Base-by-base conservation (phyloP, 495 filamentous ascomycete genomes). In the Penicillium roqueforti region DNA sequence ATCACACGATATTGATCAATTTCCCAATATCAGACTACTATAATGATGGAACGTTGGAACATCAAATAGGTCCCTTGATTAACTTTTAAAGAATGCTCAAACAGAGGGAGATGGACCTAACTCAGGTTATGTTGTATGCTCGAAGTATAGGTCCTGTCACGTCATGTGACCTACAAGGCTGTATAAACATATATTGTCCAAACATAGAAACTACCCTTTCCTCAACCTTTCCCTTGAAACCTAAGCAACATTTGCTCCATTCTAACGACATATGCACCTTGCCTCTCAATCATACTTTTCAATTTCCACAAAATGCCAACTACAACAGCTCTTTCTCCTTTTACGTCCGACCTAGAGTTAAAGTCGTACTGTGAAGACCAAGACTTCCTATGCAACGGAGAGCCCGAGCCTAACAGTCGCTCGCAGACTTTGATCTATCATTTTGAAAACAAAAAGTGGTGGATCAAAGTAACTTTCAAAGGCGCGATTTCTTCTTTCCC, bases 341-440 rank as follows among this genome's bases (percentile, higher is more conserved):
- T 38, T 38, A 38, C 16, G 16, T 16, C 36, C 19, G 36, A 18
- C 16, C 5, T 38, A 19, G 36, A 38, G 8, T 19, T 38, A 38
- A 38, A 14, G 16, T 38, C 36, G 23, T 54, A 54, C 52, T 40
- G 22, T 40, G 43, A 54, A 41, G 52, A 54, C 19, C 22, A 19
- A 0, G 32, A 54, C 32, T 47, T 47, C 19, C 14, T 9, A 41
- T 34, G 14, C 8, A 22, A 47, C 23, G 32, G 52, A 7, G 48
- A 54, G 42, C 32, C 20, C 6, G 43, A 47, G 52, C 52, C 37
- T 39, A 31, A 47, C 36, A 54, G 20, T 40, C 52, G 43, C 52
- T 54, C 43, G 13, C 52, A 54, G 52, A 23, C 43, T 13, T 8
- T 54, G 43, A 34, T 54, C 32, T 54, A 54, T 43, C 19, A 22